Conservation (phyloP, 129 eudicot species). For the Centrapalus pauciflorus region DNA sequence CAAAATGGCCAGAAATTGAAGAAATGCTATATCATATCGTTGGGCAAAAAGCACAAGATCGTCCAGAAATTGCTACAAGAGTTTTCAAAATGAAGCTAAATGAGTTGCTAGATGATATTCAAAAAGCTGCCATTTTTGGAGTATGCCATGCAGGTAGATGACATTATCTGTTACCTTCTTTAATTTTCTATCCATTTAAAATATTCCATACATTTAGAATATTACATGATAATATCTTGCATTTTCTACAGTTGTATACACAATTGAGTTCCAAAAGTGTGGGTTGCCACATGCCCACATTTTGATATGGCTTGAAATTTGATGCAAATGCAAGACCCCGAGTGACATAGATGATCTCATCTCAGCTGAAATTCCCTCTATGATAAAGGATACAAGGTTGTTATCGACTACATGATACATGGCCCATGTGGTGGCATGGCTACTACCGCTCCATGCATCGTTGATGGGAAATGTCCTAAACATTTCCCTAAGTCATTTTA, state of each 20-base stretch:
- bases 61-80: constrained; percentile 5
- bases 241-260: neutral
- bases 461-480: no score
- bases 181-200: no score
- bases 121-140: no score
- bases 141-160: no score
- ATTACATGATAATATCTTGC: no score
- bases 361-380: neutral
- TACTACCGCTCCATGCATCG: no score
- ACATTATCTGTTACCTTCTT: no score
- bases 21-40: neutral
- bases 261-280: constrained; percentile 14
- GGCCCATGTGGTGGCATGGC: no score
- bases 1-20: neutral
- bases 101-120: neutral
- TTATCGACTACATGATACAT: no score
- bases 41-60: neutral
- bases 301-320: neutral
- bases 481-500: no score
- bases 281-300: constrained; percentile 18
- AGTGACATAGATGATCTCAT: neutral
- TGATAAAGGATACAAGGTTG: neutral
- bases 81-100: no score
- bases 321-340: neutral
- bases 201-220: no score